Evolutionary conservation across 106 monocot species (phyloP).

Genomic region (Vanilla planifolia): DNA sequence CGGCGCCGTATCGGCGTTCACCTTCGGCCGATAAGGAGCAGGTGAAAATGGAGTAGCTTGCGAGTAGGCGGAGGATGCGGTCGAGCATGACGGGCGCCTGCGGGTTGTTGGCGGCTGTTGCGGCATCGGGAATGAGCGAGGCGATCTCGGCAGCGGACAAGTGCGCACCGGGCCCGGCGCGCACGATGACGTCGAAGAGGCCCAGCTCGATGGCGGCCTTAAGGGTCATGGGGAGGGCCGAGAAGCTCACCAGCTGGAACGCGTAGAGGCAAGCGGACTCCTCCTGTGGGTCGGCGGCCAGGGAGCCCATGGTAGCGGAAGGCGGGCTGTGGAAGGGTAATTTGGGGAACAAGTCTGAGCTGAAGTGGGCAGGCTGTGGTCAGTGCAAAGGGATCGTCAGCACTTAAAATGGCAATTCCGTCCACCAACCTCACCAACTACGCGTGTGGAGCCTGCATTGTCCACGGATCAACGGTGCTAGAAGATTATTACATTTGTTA

Average conservation of each 20-base stretch:
- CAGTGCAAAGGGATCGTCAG: too few relatives aligned
- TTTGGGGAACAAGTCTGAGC: too few relatives aligned
- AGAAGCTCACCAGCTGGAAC: constrained; percentile 12
- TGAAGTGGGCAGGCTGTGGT: too few relatives aligned
- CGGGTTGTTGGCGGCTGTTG: constrained; percentile 18
- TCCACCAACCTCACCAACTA: too few relatives aligned
- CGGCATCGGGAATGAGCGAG: constrained; percentile 26
- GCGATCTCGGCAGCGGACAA: constrained; percentile 39
- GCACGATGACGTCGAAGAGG: constrained; percentile 23
- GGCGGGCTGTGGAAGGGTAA: too few relatives aligned
- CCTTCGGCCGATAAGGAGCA: constrained; percentile 17
- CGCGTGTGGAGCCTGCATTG: too few relatives aligned
- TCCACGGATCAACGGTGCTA: too few relatives aligned
- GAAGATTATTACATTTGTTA: too few relatives aligned
- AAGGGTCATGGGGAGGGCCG: constrained; percentile 19
- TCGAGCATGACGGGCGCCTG: constrained; percentile 34
- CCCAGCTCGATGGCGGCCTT: constrained; percentile 18
- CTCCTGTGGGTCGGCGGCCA: too few relatives aligned
- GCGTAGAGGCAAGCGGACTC: constrained; percentile 15
- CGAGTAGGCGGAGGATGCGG: constrained; percentile 33
- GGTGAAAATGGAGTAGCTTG: constrained; percentile 30
- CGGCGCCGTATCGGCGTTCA: constrained; percentile 18
- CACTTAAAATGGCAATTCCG: too few relatives aligned
- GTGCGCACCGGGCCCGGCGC: constrained; percentile 11
- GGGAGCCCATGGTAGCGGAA: too few relatives aligned